Conservation (phyloP, 2,329 filamentous ascomycete species). For the Xylariaceae sp. region DNA sequence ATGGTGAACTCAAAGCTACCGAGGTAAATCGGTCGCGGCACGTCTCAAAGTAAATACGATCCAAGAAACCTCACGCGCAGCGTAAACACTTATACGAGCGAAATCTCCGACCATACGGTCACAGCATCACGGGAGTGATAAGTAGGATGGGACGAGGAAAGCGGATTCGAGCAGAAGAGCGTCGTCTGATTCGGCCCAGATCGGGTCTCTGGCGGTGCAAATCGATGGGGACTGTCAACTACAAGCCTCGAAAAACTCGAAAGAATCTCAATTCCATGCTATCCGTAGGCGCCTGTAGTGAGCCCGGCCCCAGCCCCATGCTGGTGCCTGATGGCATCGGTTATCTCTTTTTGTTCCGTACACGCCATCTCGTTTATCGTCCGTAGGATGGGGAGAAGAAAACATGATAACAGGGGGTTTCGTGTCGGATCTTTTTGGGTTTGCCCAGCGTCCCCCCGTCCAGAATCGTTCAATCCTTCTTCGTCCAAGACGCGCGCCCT, state of each 20-base stretch:
- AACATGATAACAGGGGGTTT: not conserved
- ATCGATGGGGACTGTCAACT: constrained; percentile 31
- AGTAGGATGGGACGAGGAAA: not conserved
- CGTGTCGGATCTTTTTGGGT: constrained; percentile 13
- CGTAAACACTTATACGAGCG: not conserved
- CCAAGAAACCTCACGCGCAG: not conserved
- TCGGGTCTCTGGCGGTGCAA: constrained; percentile 22
- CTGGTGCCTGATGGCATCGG: constrained; percentile 27
- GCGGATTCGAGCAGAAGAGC: constrained; percentile 2
- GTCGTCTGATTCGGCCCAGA: constrained; percentile 10
- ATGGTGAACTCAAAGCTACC: too few relatives aligned
- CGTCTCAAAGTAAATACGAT: not conserved
- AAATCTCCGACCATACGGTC: not conserved
- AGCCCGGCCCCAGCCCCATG: constrained; percentile 30
- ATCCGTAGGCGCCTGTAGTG: constrained; percentile 53
- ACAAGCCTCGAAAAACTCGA: constrained; percentile 31
- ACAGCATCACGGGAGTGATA: not conserved
- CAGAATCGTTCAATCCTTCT: constrained; percentile 7
- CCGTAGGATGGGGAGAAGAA: constrained; percentile 9
- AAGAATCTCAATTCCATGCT: constrained; percentile 45
- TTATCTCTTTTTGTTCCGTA: constrained; percentile 16
- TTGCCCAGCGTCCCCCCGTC: constrained; percentile 13
- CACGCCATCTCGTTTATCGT: constrained; percentile 18
- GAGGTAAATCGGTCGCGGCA: not conserved
- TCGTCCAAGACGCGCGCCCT: not conserved